Base-by-base conservation (phyloP, 495 filamentous ascomycete species). In the Penicillium ochrochloron region DNA sequence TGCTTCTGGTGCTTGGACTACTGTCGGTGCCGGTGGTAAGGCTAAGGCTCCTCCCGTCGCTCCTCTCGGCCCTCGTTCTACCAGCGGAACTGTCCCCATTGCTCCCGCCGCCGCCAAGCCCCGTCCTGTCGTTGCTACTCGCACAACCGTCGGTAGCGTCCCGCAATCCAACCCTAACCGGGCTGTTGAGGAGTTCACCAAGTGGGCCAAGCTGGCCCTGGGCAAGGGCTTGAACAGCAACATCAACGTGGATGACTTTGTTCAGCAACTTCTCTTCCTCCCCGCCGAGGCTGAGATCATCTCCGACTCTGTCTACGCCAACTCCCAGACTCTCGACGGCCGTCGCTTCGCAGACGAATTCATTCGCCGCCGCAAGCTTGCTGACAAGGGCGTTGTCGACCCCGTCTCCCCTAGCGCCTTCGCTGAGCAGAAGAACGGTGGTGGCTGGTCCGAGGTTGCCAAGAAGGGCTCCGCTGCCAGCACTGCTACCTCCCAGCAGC, bases 361-460 rank as follows among this genome's bases (percentile, higher is more conserved):
- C 70, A 86, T 98, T 61, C 88, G 92, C 27, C 93, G 95, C 61
- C 92, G 91, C 75, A 94, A 92, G 84, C 85, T 94, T 1, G 96
- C 94, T 1, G 93, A 97, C 64, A 92, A 90, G 81, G 95, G 95
- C 33, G 83, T 97, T 34, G 81, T 95, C 72, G 79, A 87, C 59
- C 76, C 83, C 59, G 75, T 82, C 67, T 68, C 72, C 21, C 71
- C 73, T 25, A 81, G 82, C 57, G 78, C 72, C 2, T 80, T 79
- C 50, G 78, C 76, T 3, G 79, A 81, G 44, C 72, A 76, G 66
- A 77, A 75, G 59, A 81, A 73, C 59, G 78, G 77, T 21, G 90
- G 92, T 60, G 95, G 95, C 29, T 98, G 95, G 95, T 97, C 86
- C 70, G 96, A 98, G 80, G 95, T 99, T 67, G 95, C 95, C 10